Conservation (phyloP, 371 early-diverging fungal species). For the Mortierella sp. region DNA sequence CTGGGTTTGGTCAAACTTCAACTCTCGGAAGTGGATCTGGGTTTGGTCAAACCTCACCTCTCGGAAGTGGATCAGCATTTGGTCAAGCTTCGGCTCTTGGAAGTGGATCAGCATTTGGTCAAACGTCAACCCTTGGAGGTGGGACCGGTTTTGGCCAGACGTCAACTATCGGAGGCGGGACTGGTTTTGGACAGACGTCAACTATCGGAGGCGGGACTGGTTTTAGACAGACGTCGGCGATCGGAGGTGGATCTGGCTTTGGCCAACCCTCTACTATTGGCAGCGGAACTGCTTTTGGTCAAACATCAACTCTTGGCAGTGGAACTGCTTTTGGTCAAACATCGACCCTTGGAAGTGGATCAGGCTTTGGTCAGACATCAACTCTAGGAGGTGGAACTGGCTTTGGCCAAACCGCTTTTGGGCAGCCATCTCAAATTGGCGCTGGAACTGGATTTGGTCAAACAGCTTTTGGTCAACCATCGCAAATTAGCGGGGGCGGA, state of each 20-base stretch:
- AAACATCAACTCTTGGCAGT: slow-evolving; percentile 17
- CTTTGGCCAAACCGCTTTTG: slow-evolving; percentile 26
- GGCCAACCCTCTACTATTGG: slow-evolving; percentile 30
- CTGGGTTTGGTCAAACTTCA: slow-evolving; percentile 26
- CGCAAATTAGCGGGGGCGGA: slow-evolving; percentile 21
- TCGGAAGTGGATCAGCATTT: slow-evolving; percentile 24
- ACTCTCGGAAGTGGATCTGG: slow-evolving; percentile 9
- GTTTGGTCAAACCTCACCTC: slow-evolving; percentile 25
- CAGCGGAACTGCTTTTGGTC: slow-evolving; percentile 26
- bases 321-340: slow-evolving; percentile 36
- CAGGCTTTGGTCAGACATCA: slow-evolving; percentile 28
- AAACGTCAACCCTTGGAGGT: slow-evolving; percentile 14
- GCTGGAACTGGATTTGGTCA: slow-evolving; percentile 26
- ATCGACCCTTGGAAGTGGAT: slow-evolving; percentile 20
- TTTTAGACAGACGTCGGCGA: slow-evolving; percentile 29
- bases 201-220: slow-evolving; percentile 14
- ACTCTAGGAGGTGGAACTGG: slow-evolving; percentile 18
- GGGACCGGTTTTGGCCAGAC: slow-evolving; percentile 27
- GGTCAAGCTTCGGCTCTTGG: slow-evolving; percentile 35
- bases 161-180: slow-evolving; percentile 14
- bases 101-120: slow-evolving; percentile 20
- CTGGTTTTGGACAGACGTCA: slow-evolving; percentile 29
- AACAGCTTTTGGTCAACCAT: slow-evolving; percentile 27
- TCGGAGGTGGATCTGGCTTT: slow-evolving; percentile 21
- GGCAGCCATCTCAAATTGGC: slow-evolving; percentile 28